A percentile compares a stretch with the other conserved stretches of the same genome.
phyloP scores from a whole-genome alignment of 2,329 filamentous ascomycete species.

The Phyllosticta citrichinensis region DNA sequence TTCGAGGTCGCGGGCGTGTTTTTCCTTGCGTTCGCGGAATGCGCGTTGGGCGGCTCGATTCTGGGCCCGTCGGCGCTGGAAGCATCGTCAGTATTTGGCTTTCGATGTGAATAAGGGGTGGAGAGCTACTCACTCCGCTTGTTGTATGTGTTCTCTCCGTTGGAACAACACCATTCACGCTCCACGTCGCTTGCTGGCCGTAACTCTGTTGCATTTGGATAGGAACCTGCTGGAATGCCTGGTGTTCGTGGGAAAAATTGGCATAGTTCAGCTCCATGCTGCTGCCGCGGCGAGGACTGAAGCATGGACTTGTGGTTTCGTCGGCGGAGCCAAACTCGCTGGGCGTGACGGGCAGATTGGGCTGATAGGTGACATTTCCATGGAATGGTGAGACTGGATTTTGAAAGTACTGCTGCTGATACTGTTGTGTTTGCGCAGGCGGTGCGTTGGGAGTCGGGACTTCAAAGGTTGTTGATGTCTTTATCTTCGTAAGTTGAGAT shows the following conservation, averaged over 20 bases:
- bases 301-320: slow-evolving; percentile 13
- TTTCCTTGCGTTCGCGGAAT: slow-evolving; percentile 54
- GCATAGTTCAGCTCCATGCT: not conserved
- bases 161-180: not conserved
- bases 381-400: slow-evolving; percentile 16
- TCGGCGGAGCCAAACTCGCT: slow-evolving; percentile 31
- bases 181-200: not conserved
- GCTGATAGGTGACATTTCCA: slow-evolving; percentile 23
- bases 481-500: slow-evolving; percentile 5
- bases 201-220: not conserved
- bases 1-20: slow-evolving; percentile 55
- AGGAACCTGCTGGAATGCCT: not conserved
- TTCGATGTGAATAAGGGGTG: not conserved
- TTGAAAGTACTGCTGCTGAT: slow-evolving; percentile 7
- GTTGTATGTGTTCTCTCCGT: slow-evolving; percentile 28
- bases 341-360: slow-evolving; percentile 26
- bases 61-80: slow-evolving; percentile 47
- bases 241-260: not conserved
- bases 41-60: slow-evolving; percentile 52
- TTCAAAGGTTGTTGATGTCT: slow-evolving; percentile 28
- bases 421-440: not conserved
- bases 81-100: not conserved
- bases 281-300: not conserved
- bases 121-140: slow-evolving; percentile 25
- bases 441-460: slow-evolving; percentile 14